Evolutionary conservation across 306 rosid genomes (phyloP), one percentile per base, ranked within the genome.

Genomic region (Urtica urens): DNA sequence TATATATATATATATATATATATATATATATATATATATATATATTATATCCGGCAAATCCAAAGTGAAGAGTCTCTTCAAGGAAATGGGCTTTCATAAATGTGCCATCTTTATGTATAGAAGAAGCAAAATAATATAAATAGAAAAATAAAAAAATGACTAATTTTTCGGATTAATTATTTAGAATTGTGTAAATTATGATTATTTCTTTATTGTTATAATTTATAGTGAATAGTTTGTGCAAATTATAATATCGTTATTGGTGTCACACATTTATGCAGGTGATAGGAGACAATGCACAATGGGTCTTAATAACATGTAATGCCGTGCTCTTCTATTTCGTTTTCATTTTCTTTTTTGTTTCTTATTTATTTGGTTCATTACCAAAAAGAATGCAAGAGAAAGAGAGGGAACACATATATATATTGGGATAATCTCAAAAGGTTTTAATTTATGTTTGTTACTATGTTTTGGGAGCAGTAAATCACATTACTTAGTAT

Each of bases 241-340:
- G 28, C 6, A 23, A 46, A 46, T n/a, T n/a, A n/a, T n/a, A n/a
- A n/a, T n/a, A n/a, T n/a, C n/a, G n/a, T n/a, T n/a, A 46, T 9
- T 0, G 6, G 7, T 6, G 10, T 52, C 15, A 12, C 62, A 37
- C 20, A 23, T 37, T 22, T n/a, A 9, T 31, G 51, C 19, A 28
- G 10, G 35, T 29, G 23, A 25, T 22, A 54, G 58, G 65, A 26
- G 64, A 63, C 78, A 68, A 49, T n/a, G 41, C 26, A 50, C 38
- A 57, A 65, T 77, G 83, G 76, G 77, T 51, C 59, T 69, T 69
- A 15, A 66, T 48, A 39, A 50, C 38, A 13, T 29, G 6, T 42
- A 56, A n/a, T n/a, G n/a, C 60, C 25, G 42, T 35, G 33, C 18
- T 11, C 35, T 49, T 38, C 25, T 31, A 44, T 9, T 58, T 14